Percentiles rank a stretch among this genome's conserved stretches.
Evolutionary conservation across 129 eudicot species (phyloP).

Genomic region (Dittrichia graveolens): DNA sequence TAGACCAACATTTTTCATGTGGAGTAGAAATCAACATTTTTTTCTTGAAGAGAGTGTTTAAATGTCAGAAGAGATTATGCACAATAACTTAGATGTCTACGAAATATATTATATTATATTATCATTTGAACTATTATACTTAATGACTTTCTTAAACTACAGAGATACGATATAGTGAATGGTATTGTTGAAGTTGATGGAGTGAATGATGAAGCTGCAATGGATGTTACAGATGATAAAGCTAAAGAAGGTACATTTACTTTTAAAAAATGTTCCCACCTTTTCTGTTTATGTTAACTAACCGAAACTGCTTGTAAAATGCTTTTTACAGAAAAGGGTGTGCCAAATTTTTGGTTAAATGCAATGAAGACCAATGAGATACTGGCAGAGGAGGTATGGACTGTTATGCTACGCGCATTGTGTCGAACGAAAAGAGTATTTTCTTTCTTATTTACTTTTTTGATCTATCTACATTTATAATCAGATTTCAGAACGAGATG

Average conservation of each 20-base stretch:
- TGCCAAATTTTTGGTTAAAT: constrained; percentile 78
- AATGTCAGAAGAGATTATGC: background rate
- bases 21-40: background rate
- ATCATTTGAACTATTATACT: background rate
- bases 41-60: background rate
- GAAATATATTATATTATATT: background rate
- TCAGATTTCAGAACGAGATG: constrained; percentile 85
- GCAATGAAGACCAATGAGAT: constrained; percentile 86
- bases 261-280: background rate
- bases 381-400: constrained; percentile 72
- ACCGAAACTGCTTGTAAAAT: background rate
- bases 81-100: background rate
- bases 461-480: background rate
- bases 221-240: constrained; percentile 48
- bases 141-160: constrained; percentile 23
- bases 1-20: background rate
- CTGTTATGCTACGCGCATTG: constrained; percentile 1
- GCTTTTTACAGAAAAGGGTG: constrained; percentile 71
- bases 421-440: background rate
- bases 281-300: background rate
- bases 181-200: constrained; percentile 78
- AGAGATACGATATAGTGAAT: constrained; percentile 81
- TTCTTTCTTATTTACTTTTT: background rate
- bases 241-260: constrained; percentile 44
- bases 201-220: constrained; percentile 45